Conservation (phyloP, 2,329 filamentous ascomycete species). For the Dactylellina cionopaga region DNA sequence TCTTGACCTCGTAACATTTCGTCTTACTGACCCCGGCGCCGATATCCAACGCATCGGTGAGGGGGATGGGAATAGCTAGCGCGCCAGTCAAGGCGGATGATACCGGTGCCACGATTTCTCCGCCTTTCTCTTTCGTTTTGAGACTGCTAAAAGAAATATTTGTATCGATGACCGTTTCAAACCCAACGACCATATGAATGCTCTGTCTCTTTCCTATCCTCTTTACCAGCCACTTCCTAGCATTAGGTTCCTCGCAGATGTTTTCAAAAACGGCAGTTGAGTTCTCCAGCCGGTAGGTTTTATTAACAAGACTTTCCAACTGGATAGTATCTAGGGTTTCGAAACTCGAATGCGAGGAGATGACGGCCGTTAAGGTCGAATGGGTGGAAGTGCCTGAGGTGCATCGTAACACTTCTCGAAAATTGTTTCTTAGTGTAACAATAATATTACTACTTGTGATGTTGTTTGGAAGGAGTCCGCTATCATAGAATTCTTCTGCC, state of each 20-base stretch:
- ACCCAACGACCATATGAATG: conserved; percentile 28
- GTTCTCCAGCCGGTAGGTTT: conserved; percentile 23
- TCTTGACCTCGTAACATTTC: neutral
- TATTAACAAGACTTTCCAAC: conserved; percentile 7
- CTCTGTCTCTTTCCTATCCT: neutral
- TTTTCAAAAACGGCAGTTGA: conserved; percentile 10
- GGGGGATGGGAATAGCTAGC: neutral
- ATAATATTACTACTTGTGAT: neutral
- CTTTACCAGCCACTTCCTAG: conserved; percentile 2
- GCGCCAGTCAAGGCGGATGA: neutral
- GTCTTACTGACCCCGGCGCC: neutral
- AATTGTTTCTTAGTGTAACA: neutral
- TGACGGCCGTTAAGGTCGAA: neutral
- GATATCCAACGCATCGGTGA: neutral
- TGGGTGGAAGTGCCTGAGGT: neutral
- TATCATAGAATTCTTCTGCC: neutral
- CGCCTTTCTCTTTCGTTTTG: neutral
- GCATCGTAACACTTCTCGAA: conserved; percentile 2
- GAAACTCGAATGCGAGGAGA: neutral
- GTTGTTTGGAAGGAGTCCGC: neutral
- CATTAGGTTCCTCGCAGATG: no score
- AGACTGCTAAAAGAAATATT: neutral
- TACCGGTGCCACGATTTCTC: neutral
- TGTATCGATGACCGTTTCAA: neutral
- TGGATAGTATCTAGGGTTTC: neutral